These are phyloP conservation scores for Paraconiothyrium sp. DNA, from an alignment of 2,329 filamentous ascomycete genomes.

Conservation along the genomic window DNA sequence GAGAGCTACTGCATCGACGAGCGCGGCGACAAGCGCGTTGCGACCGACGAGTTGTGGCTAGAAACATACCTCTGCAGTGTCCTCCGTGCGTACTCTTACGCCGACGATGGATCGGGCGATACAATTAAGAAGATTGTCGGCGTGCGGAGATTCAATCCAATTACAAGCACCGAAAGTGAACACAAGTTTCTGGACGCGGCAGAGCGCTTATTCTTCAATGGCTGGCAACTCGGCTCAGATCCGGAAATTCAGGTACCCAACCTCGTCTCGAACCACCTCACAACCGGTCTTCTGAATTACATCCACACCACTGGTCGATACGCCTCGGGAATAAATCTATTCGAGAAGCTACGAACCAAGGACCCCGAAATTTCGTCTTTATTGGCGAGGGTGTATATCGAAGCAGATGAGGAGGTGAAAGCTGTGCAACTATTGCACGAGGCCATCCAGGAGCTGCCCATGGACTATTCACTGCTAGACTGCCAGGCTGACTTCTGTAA, in stretches of 20 bases:
- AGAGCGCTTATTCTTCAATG: conserved; percentile 93
- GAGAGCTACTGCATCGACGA: conserved; percentile 99
- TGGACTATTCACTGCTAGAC: conserved; percentile 97
- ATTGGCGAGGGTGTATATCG: conserved; percentile 87
- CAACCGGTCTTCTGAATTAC: conserved; percentile 91
- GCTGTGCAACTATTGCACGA: conserved; percentile 89
- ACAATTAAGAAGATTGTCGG: conserved; percentile 96
- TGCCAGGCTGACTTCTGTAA: conserved; percentile 92
- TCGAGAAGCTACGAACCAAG: conserved; percentile 90
- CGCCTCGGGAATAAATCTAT: conserved; percentile 94
- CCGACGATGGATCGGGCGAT: conserved; percentile 92
- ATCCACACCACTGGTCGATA: conserved; percentile 95
- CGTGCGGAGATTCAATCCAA: conserved; percentile 95
- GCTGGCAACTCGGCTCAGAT: conserved; percentile 95
- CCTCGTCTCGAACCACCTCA: conserved; percentile 94
- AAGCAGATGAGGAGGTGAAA: conserved; percentile 97
- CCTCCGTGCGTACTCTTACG: conserved; percentile 92
- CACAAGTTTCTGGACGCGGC: conserved; percentile 95
- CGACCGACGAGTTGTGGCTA: conserved; percentile 93
- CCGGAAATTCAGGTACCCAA: conserved; percentile 98
- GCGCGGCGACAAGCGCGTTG: conserved; percentile 90
- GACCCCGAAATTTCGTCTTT: conserved; percentile 95
- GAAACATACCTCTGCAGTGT: conserved; percentile 98
- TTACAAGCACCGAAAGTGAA: conserved; percentile 97
- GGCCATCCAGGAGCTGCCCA: conserved; percentile 87